Conservation (phyloP, 2,329 filamentous ascomycete species). For the Hypomyces rosellus region DNA sequence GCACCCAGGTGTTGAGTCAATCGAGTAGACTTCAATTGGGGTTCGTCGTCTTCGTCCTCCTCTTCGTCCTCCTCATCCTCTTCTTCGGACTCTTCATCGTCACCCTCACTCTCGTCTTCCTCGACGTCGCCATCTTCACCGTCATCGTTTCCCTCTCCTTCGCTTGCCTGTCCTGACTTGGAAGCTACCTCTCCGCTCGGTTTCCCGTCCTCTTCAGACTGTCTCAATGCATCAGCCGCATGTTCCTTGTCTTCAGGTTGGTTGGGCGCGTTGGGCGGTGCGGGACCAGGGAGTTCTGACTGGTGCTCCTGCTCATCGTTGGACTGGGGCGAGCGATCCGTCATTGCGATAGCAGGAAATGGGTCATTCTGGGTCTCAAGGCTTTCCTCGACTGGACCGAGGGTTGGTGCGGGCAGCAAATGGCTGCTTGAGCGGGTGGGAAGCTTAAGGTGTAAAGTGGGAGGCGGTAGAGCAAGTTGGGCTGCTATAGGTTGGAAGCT, state of each 20-base stretch:
- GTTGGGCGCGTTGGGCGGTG: slow-evolving; percentile 2
- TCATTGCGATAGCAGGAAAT: slow-evolving; percentile 31
- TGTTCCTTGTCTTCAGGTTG: neutral
- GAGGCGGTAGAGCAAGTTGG: slow-evolving; percentile 5
- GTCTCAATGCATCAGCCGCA: neutral
- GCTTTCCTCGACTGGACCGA: slow-evolving; percentile 8
- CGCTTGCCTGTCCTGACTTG: neutral
- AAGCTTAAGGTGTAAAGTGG: neutral
- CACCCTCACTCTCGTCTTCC: slow-evolving; percentile 36
- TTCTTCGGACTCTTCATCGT: slow-evolving; percentile 39
- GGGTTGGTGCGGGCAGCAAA: slow-evolving; percentile 8
- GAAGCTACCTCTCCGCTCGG: no score
- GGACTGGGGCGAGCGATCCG: slow-evolving; percentile 32
- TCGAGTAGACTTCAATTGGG: slow-evolving; percentile 85
- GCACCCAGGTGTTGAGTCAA: slow-evolving; percentile 72
- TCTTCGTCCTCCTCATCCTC: slow-evolving; percentile 62
- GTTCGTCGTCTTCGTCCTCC: slow-evolving; percentile 85
- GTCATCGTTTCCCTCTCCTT: slow-evolving; percentile 16
- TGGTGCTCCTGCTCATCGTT: slow-evolving; percentile 18
- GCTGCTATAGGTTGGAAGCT: no score
- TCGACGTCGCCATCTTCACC: slow-evolving; percentile 23
- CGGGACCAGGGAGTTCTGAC: neutral
- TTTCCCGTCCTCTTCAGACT: slow-evolving; percentile 14
- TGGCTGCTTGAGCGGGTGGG: neutral
- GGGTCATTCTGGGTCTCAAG: slow-evolving; percentile 24